Evolutionary conservation across 73 alveolate genomes (phyloP).

Genomic region (Durusdinium trenchii): DNA sequence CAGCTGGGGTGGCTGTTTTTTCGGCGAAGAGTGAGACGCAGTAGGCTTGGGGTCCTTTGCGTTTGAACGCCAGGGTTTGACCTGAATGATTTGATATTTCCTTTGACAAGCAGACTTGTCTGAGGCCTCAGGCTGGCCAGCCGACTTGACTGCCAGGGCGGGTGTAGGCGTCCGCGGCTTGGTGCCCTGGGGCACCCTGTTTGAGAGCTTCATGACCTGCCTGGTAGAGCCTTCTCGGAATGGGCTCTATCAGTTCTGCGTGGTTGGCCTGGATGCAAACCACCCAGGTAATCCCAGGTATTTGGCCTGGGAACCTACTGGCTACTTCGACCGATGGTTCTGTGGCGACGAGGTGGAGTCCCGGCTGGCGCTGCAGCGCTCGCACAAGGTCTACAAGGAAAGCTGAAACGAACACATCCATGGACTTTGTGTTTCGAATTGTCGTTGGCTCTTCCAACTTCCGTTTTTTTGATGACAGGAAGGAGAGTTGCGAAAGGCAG

Average conservation of each 20-base stretch:
- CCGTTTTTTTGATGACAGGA: no score
- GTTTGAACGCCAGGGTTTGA: neutral
- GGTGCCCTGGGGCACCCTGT: slow-evolving; percentile 82
- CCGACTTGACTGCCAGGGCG: slow-evolving; percentile 54
- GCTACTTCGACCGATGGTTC: slow-evolving; percentile 73
- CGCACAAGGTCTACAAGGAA: slow-evolving; percentile 17
- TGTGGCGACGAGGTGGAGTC: slow-evolving; percentile 50
- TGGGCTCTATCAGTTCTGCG: slow-evolving; percentile 49
- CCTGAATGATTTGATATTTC: neutral
- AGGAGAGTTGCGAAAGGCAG: neutral
- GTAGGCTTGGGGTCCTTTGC: neutral
- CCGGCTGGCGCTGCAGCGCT: slow-evolving; percentile 73
- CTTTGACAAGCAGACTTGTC: neutral
- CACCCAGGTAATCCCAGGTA: slow-evolving; percentile 39
- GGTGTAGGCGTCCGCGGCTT: slow-evolving; percentile 88
- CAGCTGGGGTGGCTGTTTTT: slow-evolving; percentile 60
- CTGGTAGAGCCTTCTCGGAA: slow-evolving; percentile 74
- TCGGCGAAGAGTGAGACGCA: neutral
- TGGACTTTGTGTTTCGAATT: neutral
- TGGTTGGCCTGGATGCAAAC: slow-evolving; percentile 65
- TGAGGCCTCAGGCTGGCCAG: slow-evolving; percentile 74
- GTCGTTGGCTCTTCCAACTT: no score
- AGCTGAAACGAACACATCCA: neutral
- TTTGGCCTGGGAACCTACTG: slow-evolving; percentile 90
- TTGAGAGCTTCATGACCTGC: slow-evolving; percentile 80